These are phyloP conservation scores for Microbotryum saponariae DNA, from an alignment of 1,284 basidiomycete genomes.

Conservation along the genomic window DNA sequence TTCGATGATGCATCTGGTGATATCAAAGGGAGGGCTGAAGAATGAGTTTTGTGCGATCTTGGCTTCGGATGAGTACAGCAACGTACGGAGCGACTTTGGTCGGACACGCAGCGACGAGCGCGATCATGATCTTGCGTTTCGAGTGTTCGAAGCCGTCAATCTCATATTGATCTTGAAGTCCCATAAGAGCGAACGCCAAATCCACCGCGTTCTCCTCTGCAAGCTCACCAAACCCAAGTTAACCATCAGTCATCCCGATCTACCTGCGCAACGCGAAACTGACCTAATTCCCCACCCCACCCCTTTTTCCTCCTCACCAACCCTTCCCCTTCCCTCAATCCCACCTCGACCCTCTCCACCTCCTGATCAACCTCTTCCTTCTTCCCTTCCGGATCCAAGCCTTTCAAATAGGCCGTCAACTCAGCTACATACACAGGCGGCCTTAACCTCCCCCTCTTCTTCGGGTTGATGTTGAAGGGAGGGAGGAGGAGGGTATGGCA, in stretches of 20 bases:
- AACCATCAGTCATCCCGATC: neutral
- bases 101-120: slow-evolving; percentile 71
- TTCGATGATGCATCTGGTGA: slow-evolving; percentile 65
- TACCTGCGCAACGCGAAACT: slow-evolving; percentile 19
- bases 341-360: slow-evolving; percentile 68
- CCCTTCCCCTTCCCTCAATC: slow-evolving; percentile 64
- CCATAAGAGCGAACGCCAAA: slow-evolving; percentile 63
- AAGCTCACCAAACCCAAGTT: slow-evolving; percentile 7
- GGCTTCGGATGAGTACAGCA: neutral
- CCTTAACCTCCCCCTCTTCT: slow-evolving; percentile 17
- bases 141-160: slow-evolving; percentile 69
- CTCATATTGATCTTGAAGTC: slow-evolving; percentile 74
- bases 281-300: slow-evolving; percentile 79
- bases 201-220: slow-evolving; percentile 81
- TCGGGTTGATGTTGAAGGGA: slow-evolving; percentile 24
- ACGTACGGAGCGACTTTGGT: slow-evolving; percentile 66
- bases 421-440: slow-evolving; percentile 42
- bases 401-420: slow-evolving; percentile 38
- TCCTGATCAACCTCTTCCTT: slow-evolving; percentile 57
- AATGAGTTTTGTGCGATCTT: neutral
- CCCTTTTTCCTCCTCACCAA: slow-evolving; percentile 69
- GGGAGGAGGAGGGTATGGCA: slow-evolving; percentile 13
- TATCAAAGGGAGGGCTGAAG: slow-evolving; percentile 3
- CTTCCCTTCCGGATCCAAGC: slow-evolving; percentile 38
- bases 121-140: slow-evolving; percentile 65